Evolutionary conservation across 306 rosid species (phyloP).

Genomic region (Acacia melanoxylon): DNA sequence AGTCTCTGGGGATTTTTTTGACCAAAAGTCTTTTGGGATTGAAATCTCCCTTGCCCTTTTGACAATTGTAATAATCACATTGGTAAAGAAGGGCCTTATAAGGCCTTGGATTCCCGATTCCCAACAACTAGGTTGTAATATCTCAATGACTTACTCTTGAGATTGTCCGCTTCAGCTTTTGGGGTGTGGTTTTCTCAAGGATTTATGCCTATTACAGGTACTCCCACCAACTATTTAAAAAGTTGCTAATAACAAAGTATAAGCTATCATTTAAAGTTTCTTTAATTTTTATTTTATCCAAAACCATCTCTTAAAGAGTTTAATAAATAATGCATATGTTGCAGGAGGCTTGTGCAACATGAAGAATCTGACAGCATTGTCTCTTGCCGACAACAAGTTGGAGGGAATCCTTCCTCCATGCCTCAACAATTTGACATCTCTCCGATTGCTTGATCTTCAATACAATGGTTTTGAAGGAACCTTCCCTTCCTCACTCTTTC

Average conservation of each 20-base stretch:
- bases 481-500: not conserved
- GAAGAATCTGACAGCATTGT: constrained; percentile 5
- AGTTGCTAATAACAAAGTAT: not conserved
- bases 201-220: no score
- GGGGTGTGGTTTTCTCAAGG: no score
- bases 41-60: no score
- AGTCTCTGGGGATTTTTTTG: no score
- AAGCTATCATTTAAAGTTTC: not conserved
- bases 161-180: no score
- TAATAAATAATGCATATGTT: not conserved
- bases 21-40: no score
- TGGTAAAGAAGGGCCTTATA: no score
- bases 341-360: constrained; percentile 19
- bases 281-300: not conserved
- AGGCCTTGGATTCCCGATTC: no score
- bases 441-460: not conserved
- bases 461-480: not conserved
- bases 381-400: not conserved
- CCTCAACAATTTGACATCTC: not conserved
- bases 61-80: no score
- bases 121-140: no score
- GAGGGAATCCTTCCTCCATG: constrained; percentile 5
- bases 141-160: no score
- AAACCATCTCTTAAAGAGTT: not conserved
- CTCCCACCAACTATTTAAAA: no score